Evolutionary conservation across 495 filamentous ascomycete species (phyloP), one percentile per base, ranked within the genome.

Genomic region (Penicillium coffeae): DNA sequence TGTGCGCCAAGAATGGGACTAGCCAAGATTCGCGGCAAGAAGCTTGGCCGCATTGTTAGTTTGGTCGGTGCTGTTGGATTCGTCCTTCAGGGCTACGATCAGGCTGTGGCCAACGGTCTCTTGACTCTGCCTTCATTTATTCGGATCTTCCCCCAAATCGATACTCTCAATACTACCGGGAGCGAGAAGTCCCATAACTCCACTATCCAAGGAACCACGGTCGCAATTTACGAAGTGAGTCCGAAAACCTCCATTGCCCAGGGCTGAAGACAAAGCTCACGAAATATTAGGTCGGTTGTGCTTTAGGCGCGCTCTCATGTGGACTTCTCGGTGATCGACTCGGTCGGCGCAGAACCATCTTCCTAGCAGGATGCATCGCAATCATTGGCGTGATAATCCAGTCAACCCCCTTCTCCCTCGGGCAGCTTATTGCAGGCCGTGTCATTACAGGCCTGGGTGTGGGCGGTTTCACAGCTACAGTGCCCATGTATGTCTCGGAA

Each of bases 401-500:
- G 30, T 38, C 55, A 3, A 53, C 48, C 22, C 49, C 59, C 1
- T 62, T 59, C 40, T 34, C 55, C 2, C 50, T 62, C 7, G 55
- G 45, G 3, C 59, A 62, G 19, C 51, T 63, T 8, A 63, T 63
- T n/a, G 51, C 55, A n/a, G 55, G 55, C 20, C 43, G 55, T 42
- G 55, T 58, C 4, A 54, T 58, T 16, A 58, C 55, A 32, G 83
- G 82, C 3, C 63, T 85, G 42, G 82, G 82, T 22, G 81, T 83
- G 39, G 82, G 80, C 52, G 74, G 67, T n/a, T 78, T 77, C 39
- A 75, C 68, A 2, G 69, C 62, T 2, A 77, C 72, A 21, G 64
- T 69, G n/a, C 63, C 63, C 4, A 69, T 79, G 18, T 88, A 81
- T 75, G 82, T 85, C 45, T 82, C 82, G 0, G 84, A 88, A 59